These are phyloP conservation scores for Phytophthora sansomeana DNA, from an alignment of 352 stramenopile genomes.

Conservation along the genomic window DNA sequence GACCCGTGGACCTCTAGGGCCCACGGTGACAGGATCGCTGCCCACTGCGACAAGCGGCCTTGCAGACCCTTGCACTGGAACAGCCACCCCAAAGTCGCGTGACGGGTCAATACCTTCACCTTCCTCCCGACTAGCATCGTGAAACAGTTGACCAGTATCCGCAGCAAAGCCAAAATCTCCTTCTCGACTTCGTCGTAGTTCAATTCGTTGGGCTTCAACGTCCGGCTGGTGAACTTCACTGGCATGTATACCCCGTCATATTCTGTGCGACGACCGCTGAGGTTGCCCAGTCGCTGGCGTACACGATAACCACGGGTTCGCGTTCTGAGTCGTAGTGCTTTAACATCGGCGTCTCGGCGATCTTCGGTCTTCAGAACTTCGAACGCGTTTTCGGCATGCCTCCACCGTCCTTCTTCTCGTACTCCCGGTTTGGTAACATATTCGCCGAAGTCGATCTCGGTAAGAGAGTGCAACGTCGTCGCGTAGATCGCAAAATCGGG, in stretches of 20 bases:
- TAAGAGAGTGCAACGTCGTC: too few species aligned
- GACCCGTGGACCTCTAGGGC: background rate
- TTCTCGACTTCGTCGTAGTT: slow-evolving; percentile 20
- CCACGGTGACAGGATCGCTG: background rate
- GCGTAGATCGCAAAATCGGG: too few species aligned
- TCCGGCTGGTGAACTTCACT: slow-evolving; percentile 11
- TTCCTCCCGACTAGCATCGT: background rate
- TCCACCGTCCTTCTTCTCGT: too few species aligned
- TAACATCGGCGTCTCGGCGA: slow-evolving; percentile 16
- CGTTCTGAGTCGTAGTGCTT: slow-evolving; percentile 12
- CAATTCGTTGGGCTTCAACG: slow-evolving; percentile 20
- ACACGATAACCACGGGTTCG: slow-evolving; percentile 10
- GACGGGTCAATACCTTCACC: background rate
- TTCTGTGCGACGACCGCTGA: slow-evolving; percentile 1
- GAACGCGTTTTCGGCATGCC: too few species aligned
- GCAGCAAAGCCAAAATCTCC: slow-evolving; percentile 8
- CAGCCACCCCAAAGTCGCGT: slow-evolving; percentile 6
- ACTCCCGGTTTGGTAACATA: too few species aligned
- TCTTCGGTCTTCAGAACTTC: slow-evolving; percentile 1
- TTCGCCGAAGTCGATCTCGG: too few species aligned
- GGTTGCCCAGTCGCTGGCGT: slow-evolving; percentile 23
- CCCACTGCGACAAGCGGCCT: background rate
- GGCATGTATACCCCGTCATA: slow-evolving; percentile 14
- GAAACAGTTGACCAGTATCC: slow-evolving; percentile 2
- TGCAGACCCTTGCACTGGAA: background rate